Evolutionary conservation across 345 rosid genomes (phyloP).

Genomic region (Moricandia moricandioides): DNA sequence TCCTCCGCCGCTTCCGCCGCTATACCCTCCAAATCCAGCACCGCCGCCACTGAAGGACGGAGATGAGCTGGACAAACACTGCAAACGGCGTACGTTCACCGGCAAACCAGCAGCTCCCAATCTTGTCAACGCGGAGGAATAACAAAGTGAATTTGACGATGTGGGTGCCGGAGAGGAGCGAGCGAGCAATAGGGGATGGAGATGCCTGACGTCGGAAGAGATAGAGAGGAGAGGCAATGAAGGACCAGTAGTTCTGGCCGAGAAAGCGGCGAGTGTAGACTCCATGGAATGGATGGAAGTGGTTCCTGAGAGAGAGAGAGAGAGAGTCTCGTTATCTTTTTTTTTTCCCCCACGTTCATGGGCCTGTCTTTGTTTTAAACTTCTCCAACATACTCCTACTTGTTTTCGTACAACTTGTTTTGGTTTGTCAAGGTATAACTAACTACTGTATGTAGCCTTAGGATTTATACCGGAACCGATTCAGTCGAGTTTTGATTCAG

Average conservation of each 20-base stretch:
- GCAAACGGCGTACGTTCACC: slow-evolving; percentile 42
- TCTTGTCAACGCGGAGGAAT: not conserved
- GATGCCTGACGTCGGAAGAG: slow-evolving; percentile 11
- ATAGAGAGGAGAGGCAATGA: slow-evolving; percentile 40
- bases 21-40: slow-evolving; percentile 38
- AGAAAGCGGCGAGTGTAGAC: slow-evolving; percentile 34
- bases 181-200: slow-evolving; percentile 35
- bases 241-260: slow-evolving; percentile 31
- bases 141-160: not conserved
- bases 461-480: not conserved
- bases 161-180: slow-evolving; percentile 30
- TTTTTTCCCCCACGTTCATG: not conserved
- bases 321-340: slow-evolving; percentile 24
- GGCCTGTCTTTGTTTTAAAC: not conserved
- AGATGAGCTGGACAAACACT: slow-evolving; percentile 53
- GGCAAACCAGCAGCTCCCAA: slow-evolving; percentile 35
- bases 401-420: not conserved
- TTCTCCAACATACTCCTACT: too few species aligned
- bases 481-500: not conserved
- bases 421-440: not conserved
- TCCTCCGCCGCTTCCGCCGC: slow-evolving; percentile 46
- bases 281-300: slow-evolving; percentile 61
- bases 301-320: too few species aligned
- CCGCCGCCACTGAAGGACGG: slow-evolving; percentile 54
- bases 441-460: not conserved